A percentile compares a stretch with the other conserved stretches of the same genome.
Conservation (phyloP, 352 stramenopile species). For the Phytophthora vignae region DNA sequence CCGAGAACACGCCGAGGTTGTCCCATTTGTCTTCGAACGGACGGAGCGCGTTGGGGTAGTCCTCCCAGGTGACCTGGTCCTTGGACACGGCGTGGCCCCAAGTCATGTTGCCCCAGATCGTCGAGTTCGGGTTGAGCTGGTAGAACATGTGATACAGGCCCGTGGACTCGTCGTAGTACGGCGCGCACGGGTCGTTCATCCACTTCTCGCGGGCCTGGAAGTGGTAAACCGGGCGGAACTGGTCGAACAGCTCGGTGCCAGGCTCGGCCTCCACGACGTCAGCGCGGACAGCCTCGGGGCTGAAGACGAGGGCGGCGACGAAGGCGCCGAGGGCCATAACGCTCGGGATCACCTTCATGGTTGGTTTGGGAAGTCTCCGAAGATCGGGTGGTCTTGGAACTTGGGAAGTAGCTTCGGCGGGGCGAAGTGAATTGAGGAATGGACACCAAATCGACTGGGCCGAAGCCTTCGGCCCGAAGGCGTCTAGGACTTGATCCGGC, state of each 20-base stretch:
- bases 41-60: conserved; percentile 63
- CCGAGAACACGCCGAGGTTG: conserved; percentile 67
- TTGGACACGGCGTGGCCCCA: conserved; percentile 70
- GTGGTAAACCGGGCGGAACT: conserved; percentile 72
- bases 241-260: no score
- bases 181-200: conserved; percentile 87
- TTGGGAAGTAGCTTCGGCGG: not conserved
- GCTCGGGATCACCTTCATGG: conserved; percentile 17
- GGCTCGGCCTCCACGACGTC: no score
- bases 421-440: no score
- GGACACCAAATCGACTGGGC: no score
- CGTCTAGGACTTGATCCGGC: not conserved
- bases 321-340: no score
- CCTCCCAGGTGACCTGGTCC: conserved; percentile 68
- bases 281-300: no score
- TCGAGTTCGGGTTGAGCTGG: conserved; percentile 60
- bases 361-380: conserved; percentile 7
- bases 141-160: conserved; percentile 78
- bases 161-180: conserved; percentile 72
- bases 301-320: no score
- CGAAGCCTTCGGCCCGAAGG: no score
- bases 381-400: conserved; percentile 10
- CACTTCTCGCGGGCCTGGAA: conserved; percentile 73
- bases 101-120: conserved; percentile 68
- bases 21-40: conserved; percentile 62